Percentiles rank a stretch among this genome's conserved stretches.
Conservation (phyloP, 768 basidiomycete genomes). For the Mycena epipterygia region DNA sequence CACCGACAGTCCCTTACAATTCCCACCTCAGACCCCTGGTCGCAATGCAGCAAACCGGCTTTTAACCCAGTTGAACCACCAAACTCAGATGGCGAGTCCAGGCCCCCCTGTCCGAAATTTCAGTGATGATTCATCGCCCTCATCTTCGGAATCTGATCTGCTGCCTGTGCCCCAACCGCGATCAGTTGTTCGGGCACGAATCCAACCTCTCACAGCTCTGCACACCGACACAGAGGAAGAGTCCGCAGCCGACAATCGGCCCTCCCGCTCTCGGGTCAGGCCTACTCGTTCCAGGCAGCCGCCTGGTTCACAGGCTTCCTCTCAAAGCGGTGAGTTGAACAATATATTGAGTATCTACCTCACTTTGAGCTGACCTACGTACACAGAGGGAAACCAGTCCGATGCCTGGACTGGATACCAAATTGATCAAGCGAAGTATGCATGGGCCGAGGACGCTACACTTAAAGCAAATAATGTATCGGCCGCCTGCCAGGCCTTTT, state of each 20-base stretch:
- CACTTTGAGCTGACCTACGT: constrained; percentile 16
- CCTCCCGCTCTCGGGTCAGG: constrained; percentile 14
- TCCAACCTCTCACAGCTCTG: constrained; percentile 17
- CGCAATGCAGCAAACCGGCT: constrained; percentile 19
- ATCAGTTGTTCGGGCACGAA: constrained; percentile 7
- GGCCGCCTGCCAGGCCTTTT: constrained; percentile 20
- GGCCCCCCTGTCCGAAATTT: constrained; percentile 10
- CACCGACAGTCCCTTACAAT: constrained; percentile 13
- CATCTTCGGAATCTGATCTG: constrained; percentile 16
- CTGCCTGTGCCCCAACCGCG: constrained; percentile 10
- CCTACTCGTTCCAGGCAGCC: constrained; percentile 14
- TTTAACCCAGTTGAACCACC: constrained; percentile 13
- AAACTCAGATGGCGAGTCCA: constrained; percentile 18
- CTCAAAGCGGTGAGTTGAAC: constrained; percentile 18
- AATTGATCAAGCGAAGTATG: constrained; percentile 12
- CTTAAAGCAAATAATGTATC: constrained; percentile 14
- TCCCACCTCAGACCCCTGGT: constrained; percentile 22
- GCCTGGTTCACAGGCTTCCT: constrained; percentile 15
- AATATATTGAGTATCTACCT: constrained; percentile 19
- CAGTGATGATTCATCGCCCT: constrained; percentile 3
- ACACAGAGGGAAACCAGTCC: constrained; percentile 9
- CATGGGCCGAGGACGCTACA: constrained; percentile 13
- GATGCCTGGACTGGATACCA: constrained; percentile 16
- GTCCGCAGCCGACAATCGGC: constrained; percentile 6
- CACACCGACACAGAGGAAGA: constrained; percentile 17